Evolutionary conservation across 1,139 yeast genomes (phyloP).

Genomic region (Saccharomyces hybrid): DNA sequence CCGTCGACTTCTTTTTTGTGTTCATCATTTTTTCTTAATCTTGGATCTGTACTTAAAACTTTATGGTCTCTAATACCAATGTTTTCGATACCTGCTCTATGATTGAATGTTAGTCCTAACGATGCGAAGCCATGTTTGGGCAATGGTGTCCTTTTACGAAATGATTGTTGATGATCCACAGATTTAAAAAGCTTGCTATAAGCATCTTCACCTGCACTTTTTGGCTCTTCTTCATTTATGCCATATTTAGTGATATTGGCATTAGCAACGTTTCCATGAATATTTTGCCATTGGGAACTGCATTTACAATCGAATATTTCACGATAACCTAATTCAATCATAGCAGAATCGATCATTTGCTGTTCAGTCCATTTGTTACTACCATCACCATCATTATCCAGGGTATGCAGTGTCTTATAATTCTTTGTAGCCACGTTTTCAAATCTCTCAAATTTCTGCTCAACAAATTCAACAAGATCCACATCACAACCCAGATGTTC

Average conservation of each 20-base stretch:
- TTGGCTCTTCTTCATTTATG: constrained; percentile 17
- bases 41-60: constrained; percentile 69
- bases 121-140: constrained; percentile 1
- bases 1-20: constrained; percentile 76
- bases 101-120: constrained; percentile 49
- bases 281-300: constrained; percentile 43
- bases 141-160: not conserved
- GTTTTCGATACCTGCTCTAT: constrained; percentile 83
- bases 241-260: constrained; percentile 6
- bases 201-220: constrained; percentile 31
- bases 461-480: constrained; percentile 78
- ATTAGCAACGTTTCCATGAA: constrained; percentile 7
- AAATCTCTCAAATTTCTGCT: constrained; percentile 58
- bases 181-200: constrained; percentile 7
- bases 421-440: constrained; percentile 47
- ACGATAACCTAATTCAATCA: constrained; percentile 67
- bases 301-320: constrained; percentile 44
- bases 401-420: constrained; percentile 22
- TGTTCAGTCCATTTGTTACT: constrained; percentile 5
- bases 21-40: constrained; percentile 58
- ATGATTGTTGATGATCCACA: constrained; percentile 1
- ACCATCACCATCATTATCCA: constrained; percentile 4
- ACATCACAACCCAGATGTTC: constrained; percentile 94
- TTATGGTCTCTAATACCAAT: constrained; percentile 79
- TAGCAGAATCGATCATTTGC: constrained; percentile 44